Evolutionary conservation across 2,329 filamentous ascomycete genomes (phyloP).

Genomic region (Fusarium luffae): DNA sequence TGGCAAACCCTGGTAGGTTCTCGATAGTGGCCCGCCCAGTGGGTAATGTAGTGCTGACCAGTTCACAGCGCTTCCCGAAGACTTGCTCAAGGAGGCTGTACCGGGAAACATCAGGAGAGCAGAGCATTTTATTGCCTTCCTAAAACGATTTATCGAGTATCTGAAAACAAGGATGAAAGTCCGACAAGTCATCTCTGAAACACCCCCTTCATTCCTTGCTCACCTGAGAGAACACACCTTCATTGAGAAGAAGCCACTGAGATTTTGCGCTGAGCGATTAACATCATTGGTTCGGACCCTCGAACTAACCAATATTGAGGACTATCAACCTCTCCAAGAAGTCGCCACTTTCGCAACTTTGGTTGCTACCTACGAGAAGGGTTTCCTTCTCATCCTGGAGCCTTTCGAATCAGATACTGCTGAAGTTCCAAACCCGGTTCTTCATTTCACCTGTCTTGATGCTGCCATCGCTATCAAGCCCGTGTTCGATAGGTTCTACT

Average conservation of each 20-base stretch:
- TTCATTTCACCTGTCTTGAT: slow-evolving; percentile 96
- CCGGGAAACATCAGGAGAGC: slow-evolving; percentile 96
- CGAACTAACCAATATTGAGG: slow-evolving; percentile 96
- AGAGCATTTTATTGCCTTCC: slow-evolving; percentile 93
- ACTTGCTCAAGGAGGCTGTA: slow-evolving; percentile 93
- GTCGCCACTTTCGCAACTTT: slow-evolving; percentile 97
- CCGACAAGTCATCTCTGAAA: slow-evolving; percentile 96
- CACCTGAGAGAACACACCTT: slow-evolving; percentile 97
- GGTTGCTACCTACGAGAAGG: slow-evolving; percentile 95
- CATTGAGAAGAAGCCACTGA: slow-evolving; percentile 93
- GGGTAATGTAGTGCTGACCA: slow-evolving; percentile 1
- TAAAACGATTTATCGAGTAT: slow-evolving; percentile 98
- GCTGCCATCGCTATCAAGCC: slow-evolving; percentile 98
- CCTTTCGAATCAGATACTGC: slow-evolving; percentile 96
- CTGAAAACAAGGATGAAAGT: slow-evolving; percentile 99
- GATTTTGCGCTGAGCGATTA: slow-evolving; percentile 93
- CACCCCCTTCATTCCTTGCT: slow-evolving; percentile 89
- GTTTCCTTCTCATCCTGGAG: slow-evolving; percentile 95
- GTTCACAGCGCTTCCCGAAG: slow-evolving; percentile 79
- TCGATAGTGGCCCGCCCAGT: not conserved
- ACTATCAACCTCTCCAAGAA: slow-evolving; percentile 96
- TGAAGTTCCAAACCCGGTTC: slow-evolving; percentile 94
- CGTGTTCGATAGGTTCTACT: slow-evolving; percentile 96
- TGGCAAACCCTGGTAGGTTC: slow-evolving; percentile 81
- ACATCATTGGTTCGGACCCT: slow-evolving; percentile 95